Conservation (phyloP, 2,329 filamentous ascomycete species). For the Colletotrichum sp. region DNA sequence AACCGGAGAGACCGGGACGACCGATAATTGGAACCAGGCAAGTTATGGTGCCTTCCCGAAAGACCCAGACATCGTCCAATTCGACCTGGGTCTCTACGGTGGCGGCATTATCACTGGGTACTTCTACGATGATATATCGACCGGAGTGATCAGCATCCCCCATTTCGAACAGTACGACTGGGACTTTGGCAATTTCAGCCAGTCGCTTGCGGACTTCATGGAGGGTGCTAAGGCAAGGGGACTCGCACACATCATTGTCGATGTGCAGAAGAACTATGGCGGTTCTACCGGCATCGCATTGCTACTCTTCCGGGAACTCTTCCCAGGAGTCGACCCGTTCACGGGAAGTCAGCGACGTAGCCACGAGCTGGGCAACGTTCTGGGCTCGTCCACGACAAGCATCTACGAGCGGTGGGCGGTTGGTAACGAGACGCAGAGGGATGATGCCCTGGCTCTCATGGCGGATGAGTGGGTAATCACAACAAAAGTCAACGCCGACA, state of each 20-base stretch:
- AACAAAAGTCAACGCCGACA: not conserved
- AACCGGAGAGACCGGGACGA: not conserved
- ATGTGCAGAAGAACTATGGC: constrained; percentile 10
- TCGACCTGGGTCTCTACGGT: not conserved
- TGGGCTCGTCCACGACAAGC: not conserved
- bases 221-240: not conserved
- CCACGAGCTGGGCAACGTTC: not conserved
- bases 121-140: constrained; percentile 7
- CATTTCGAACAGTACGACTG: constrained; percentile 2
- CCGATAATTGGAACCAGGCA: not conserved
- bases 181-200: constrained; percentile 3
- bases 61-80: not conserved
- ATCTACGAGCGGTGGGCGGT: not conserved
- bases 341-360: not conserved
- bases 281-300: not conserved
- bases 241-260: not conserved
- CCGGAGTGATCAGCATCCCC: constrained; percentile 5
- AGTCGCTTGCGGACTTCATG: not conserved
- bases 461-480: not conserved
- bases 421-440: not conserved
- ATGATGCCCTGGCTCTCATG: not conserved
- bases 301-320: not conserved
- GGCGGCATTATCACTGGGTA: constrained; percentile 8
- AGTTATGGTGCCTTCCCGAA: not conserved
- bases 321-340: not conserved